phyloP scores from a whole-genome alignment of 2,329 filamentous ascomycete genomes.

The Trichoderma sp. region DNA sequence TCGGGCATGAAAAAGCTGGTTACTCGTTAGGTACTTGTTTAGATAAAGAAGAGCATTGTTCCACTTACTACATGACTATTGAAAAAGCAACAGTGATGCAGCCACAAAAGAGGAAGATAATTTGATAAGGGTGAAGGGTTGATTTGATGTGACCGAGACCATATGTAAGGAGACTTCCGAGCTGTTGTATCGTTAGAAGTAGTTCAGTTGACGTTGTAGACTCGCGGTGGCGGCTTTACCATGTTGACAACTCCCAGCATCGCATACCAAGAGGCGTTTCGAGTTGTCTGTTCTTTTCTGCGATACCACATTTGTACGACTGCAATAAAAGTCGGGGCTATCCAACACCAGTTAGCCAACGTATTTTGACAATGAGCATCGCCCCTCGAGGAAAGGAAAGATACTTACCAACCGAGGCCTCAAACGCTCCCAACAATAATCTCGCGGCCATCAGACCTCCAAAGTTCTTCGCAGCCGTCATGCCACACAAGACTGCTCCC shows the following conservation, averaged over 20 bases:
- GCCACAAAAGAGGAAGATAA: slow-evolving; percentile 38
- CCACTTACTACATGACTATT: slow-evolving; percentile 44
- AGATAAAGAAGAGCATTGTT: neutral
- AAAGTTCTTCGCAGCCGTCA: slow-evolving; percentile 51
- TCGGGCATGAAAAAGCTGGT: slow-evolving; percentile 56
- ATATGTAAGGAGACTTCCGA: slow-evolving; percentile 33
- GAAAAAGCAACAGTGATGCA: slow-evolving; percentile 45
- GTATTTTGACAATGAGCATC: neutral
- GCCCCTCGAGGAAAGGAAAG: neutral
- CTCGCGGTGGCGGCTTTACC: slow-evolving; percentile 21
- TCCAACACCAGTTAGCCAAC: neutral
- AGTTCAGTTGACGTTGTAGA: neutral
- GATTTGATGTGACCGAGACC: slow-evolving; percentile 34
- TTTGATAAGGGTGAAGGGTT: slow-evolving; percentile 40
- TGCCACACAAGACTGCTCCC: slow-evolving; percentile 52
- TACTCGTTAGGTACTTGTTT: slow-evolving; percentile 29
- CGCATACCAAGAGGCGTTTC: slow-evolving; percentile 34
- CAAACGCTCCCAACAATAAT: slow-evolving; percentile 47
- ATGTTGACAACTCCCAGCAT: slow-evolving; percentile 35
- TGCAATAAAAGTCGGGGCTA: slow-evolving; percentile 33
- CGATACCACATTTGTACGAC: slow-evolving; percentile 39
- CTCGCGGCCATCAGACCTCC: slow-evolving; percentile 44
- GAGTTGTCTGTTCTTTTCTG: slow-evolving; percentile 34
- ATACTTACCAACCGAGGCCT: slow-evolving; percentile 41
- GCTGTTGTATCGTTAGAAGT: slow-evolving; percentile 15